These are phyloP conservation scores for Dipteronia sinensis DNA, from an alignment of 345 rosid species.

Conservation along the genomic window DNA sequence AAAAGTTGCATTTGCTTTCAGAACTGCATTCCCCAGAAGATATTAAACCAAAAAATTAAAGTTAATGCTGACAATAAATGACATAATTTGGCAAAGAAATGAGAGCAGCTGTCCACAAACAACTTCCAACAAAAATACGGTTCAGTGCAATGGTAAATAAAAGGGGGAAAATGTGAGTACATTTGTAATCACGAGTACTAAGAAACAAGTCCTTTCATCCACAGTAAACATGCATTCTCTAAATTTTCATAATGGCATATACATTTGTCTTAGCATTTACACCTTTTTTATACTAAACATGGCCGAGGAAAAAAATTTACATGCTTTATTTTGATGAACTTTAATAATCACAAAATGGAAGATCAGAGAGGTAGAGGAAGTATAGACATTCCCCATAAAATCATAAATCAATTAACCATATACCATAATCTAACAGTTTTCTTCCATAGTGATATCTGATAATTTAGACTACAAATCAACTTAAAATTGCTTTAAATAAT, in stretches of 20 bases:
- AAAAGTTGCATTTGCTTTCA: constrained; percentile 71
- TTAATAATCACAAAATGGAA: background rate
- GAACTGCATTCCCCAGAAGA: constrained; percentile 51
- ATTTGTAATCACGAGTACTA: background rate
- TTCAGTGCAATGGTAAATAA: background rate
- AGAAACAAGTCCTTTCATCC: background rate
- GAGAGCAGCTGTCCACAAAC: background rate
- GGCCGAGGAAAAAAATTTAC: background rate
- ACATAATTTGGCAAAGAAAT: background rate
- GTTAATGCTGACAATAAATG: background rate
- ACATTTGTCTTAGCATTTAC: background rate
- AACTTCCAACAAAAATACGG: background rate
- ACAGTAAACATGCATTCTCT: background rate
- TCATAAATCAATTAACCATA: background rate
- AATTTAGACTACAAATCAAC: background rate
- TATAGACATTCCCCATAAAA: background rate
- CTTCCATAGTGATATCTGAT: background rate
- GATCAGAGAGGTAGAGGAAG: too few species aligned
- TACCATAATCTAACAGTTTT: background rate
- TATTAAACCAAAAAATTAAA: background rate
- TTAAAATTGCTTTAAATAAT: background rate
- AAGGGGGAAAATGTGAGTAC: background rate
- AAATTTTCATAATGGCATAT: background rate
- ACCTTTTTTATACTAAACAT: background rate
- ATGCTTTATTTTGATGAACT: background rate